Percentiles rank a stretch among this genome's conserved stretches.
Evolutionary conservation across 129 eudicot genomes (phyloP).

Genomic region (Scalesia atractyloides): DNA sequence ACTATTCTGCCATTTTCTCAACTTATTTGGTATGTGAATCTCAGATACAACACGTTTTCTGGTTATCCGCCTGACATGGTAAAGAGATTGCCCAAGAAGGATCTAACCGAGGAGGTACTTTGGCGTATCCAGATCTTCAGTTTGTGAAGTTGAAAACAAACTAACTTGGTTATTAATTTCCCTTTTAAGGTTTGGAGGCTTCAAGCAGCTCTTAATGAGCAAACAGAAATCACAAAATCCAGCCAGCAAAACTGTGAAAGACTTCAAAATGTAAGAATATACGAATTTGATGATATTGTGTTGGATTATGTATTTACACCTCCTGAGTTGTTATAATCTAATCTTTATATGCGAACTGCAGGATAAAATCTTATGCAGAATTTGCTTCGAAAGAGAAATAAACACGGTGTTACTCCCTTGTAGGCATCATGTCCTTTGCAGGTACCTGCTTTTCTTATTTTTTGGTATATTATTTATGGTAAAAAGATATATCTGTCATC

Average conservation of each 20-base stretch:
- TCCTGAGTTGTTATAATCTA: not conserved
- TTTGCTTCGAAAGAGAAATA: conserved; percentile 87
- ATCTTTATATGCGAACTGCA: conserved; percentile 28
- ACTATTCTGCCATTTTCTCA: not conserved
- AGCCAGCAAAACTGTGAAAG: conserved; percentile 83
- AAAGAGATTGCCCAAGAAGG: conserved; percentile 87
- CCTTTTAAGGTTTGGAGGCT: conserved; percentile 72
- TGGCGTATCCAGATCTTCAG: not conserved
- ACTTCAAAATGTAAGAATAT: conserved; percentile 70
- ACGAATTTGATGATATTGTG: not conserved
- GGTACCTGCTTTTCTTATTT: conserved; percentile 31
- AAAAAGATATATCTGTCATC: not conserved
- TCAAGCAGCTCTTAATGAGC: conserved; percentile 91
- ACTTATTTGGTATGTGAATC: conserved; percentile 3
- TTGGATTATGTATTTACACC: not conserved
- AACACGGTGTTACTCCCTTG: conserved; percentile 67
- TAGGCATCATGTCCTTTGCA: conserved; percentile 71
- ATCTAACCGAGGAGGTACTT: conserved; percentile 83
- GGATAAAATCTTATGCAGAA: conserved; percentile 84
- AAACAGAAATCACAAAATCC: conserved; percentile 70
- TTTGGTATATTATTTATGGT: not conserved
- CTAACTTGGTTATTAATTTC: not conserved
- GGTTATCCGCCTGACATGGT: conserved; percentile 82
- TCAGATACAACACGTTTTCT: conserved; percentile 74
- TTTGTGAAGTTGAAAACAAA: not conserved